Conservation (phyloP, 495 filamentous ascomycete species). For the Aspergillus nanangensis region DNA sequence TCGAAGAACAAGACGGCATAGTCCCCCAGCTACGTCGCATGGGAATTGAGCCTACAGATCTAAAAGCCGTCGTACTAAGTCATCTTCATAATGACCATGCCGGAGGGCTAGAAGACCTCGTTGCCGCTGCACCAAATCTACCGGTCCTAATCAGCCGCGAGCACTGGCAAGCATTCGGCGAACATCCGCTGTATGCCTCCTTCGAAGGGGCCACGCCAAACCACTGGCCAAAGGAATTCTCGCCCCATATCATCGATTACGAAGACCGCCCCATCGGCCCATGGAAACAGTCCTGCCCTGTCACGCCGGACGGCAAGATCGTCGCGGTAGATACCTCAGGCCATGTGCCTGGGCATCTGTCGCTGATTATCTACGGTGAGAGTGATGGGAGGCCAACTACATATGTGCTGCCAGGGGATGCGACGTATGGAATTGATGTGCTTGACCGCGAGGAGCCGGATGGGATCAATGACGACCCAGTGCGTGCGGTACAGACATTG, state of each 20-base stretch:
- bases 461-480: slow-evolving; percentile 25
- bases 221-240: slow-evolving; percentile 25
- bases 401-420: slow-evolving; percentile 27
- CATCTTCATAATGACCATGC: slow-evolving; percentile 31
- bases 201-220: slow-evolving; percentile 23
- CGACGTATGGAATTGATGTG: slow-evolving; percentile 22
- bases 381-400: slow-evolving; percentile 5
- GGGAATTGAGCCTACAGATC: slow-evolving; percentile 20
- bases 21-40: slow-evolving; percentile 12
- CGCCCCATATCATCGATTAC: slow-evolving; percentile 19
- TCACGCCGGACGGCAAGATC: slow-evolving; percentile 26
- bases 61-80: slow-evolving; percentile 23
- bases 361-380: slow-evolving; percentile 17
- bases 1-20: slow-evolving; percentile 19
- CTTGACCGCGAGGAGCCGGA: slow-evolving; percentile 25
- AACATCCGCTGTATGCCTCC: slow-evolving; percentile 18
- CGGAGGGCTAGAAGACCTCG: slow-evolving; percentile 25
- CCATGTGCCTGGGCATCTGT: slow-evolving; percentile 27
- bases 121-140: slow-evolving; percentile 13
- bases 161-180: slow-evolving; percentile 25
- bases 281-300: slow-evolving; percentile 20
- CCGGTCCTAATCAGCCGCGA: slow-evolving; percentile 20
- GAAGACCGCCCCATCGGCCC: slow-evolving; percentile 20
- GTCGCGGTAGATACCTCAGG: slow-evolving; percentile 26
- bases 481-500: slow-evolving; percentile 18